phyloP scores from a whole-genome alignment of 192 early-diverging fungal species.

The Umbelopsis sp. region DNA sequence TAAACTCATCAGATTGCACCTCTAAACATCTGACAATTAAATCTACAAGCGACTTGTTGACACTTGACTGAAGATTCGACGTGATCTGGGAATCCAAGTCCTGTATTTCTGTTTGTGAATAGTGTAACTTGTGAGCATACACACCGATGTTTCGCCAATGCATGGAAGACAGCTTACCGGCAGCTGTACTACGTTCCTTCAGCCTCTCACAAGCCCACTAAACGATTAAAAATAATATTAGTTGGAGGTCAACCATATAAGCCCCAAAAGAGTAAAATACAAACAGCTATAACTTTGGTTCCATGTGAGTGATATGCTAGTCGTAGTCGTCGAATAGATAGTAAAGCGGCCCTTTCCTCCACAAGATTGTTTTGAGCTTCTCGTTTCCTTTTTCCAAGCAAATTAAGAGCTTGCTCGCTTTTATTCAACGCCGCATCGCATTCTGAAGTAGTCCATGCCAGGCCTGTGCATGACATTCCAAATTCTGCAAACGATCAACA shows the following conservation, averaged over 20 bases:
- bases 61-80: not conserved
- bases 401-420: not conserved
- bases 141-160: not conserved
- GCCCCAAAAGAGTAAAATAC: not conserved
- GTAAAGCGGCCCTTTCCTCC: not conserved
- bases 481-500: not conserved
- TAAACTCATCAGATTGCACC: not conserved
- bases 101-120: not conserved
- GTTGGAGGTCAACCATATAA: not conserved
- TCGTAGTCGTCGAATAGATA: not conserved
- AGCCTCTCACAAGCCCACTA: conserved; percentile 10
- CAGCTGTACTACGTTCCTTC: not conserved
- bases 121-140: not conserved
- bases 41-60: not conserved
- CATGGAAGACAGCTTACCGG: not conserved
- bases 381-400: not conserved
- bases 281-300: not conserved
- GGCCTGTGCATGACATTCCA: not conserved
- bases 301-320: conserved; percentile 7
- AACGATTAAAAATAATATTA: not conserved
- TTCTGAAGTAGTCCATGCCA: not conserved
- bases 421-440: not conserved
- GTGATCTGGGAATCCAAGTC: not conserved
- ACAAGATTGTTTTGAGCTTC: not conserved
- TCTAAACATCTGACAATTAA: not conserved